phyloP scores from a whole-genome alignment of 1,284 basidiomycete genomes.

The Moniliella sp. region DNA sequence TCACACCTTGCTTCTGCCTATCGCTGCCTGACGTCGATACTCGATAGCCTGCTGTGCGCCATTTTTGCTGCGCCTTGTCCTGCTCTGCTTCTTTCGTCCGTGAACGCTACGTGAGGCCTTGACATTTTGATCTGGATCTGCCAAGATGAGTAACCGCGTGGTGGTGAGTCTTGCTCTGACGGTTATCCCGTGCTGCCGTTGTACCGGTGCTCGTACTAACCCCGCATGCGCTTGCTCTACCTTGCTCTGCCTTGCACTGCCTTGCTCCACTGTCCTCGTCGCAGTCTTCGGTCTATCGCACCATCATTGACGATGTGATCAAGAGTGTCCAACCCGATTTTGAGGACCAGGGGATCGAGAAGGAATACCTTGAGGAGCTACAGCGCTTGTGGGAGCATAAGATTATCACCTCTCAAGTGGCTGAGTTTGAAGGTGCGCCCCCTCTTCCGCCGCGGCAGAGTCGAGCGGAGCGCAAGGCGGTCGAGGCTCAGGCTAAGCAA shows the following conservation, averaged over 20 bases:
- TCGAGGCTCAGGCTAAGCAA: slow-evolving; percentile 1
- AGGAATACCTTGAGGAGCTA: slow-evolving; percentile 67
- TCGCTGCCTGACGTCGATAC: no score
- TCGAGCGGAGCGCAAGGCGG: slow-evolving; percentile 1
- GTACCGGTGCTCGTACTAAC: no score
- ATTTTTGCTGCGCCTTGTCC: no score
- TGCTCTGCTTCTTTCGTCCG: no score
- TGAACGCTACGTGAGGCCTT: no score
- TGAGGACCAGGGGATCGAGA: slow-evolving; percentile 82
- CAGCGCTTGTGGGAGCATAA: slow-evolving; percentile 87
- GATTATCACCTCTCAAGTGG: slow-evolving; percentile 74
- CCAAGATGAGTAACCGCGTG: no score
- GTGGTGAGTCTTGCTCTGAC: no score
- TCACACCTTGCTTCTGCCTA: no score
- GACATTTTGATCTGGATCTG: no score
- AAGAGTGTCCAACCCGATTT: slow-evolving; percentile 70
- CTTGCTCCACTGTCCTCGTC: background rate
- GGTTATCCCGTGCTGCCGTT: no score
- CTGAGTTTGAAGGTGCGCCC: slow-evolving; percentile 56
- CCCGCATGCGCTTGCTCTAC: slow-evolving; percentile 1
- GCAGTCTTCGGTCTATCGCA: slow-evolving; percentile 72
- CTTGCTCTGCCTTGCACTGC: background rate
- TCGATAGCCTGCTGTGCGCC: no score
- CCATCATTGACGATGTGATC: slow-evolving; percentile 91
- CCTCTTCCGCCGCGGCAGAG: slow-evolving; percentile 9